Conservation (phyloP, 2,329 filamentous ascomycete genomes). For the Lasiodiplodia sp. region DNA sequence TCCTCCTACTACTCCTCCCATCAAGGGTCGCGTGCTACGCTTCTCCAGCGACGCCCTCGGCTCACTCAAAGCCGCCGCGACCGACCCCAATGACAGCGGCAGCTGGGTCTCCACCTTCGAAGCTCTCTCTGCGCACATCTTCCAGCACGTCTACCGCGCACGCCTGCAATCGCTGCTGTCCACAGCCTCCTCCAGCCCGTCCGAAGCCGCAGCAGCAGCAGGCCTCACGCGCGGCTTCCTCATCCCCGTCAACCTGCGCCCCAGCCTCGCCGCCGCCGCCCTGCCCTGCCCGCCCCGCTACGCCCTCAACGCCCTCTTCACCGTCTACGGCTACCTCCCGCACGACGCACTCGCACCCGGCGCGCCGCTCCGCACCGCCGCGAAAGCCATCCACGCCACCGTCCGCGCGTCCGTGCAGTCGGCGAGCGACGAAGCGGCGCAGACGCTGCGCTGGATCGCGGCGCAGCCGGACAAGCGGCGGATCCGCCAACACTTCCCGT, state of each 20-base stretch:
- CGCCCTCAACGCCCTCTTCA: conserved; percentile 9
- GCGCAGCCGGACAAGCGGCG: conserved; percentile 15
- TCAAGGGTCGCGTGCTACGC: conserved; percentile 5
- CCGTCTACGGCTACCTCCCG: not conserved
- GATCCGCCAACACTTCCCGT: not conserved
- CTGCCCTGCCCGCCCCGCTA: not conserved
- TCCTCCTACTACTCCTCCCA: not conserved
- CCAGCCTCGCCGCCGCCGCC: not conserved
- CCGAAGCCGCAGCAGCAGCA: not conserved
- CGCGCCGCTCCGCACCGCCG: not conserved
- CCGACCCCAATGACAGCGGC: not conserved
- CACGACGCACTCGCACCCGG: not conserved
- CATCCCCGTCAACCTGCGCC: conserved; percentile 17
- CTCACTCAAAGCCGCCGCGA: not conserved
- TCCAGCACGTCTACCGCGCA: conserved; percentile 2
- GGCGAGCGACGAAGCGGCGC: not conserved
- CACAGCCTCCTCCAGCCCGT: not conserved
- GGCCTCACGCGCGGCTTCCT: not conserved
- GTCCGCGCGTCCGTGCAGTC: not conserved
- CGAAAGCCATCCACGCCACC: not conserved
- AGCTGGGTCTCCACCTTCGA: conserved; percentile 21
- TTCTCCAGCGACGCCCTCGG: not conserved
- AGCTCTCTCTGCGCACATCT: conserved; percentile 12
- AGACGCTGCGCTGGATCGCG: conserved; percentile 4
- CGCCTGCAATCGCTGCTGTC: not conserved